Evolutionary conservation across 2,329 filamentous ascomycete genomes (phyloP).

Genomic region (Madurella fahalii): DNA sequence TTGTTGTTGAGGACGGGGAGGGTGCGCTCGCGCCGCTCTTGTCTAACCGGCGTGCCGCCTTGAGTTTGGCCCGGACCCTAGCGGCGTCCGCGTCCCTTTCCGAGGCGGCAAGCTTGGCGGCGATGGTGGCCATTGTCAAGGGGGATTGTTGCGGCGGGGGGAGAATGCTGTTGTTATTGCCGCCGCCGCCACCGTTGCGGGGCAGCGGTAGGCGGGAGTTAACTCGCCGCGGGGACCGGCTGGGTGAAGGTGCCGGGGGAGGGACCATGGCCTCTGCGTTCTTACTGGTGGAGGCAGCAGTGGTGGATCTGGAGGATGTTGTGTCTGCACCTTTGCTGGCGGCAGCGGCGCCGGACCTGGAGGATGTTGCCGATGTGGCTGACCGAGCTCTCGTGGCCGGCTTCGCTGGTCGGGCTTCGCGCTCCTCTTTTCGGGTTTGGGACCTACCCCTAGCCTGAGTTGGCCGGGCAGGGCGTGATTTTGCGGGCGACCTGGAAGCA

Average conservation of each 20-base stretch:
- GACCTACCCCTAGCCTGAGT: constrained; percentile 8
- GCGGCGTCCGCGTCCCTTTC: constrained; percentile 62
- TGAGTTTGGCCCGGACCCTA: constrained; percentile 58
- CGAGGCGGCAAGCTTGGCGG: constrained; percentile 60
- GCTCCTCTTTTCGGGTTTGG: constrained; percentile 7
- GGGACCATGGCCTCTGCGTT: not conserved
- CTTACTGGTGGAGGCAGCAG: not conserved
- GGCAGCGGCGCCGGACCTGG: constrained; percentile 1
- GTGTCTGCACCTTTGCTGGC: constrained; percentile 5
- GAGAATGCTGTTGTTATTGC: constrained; percentile 29
- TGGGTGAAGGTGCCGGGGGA: constrained; percentile 10
- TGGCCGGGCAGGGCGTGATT: constrained; percentile 2
- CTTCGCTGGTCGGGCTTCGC: not conserved
- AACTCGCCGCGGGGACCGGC: constrained; percentile 26
- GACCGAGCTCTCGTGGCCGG: not conserved
- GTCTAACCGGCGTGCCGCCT: constrained; percentile 41
- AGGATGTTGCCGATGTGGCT: constrained; percentile 1
- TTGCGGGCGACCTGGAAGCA: constrained; percentile 2
- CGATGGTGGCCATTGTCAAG: constrained; percentile 58
- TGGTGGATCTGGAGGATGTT: not conserved
- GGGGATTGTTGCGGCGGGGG: constrained; percentile 50
- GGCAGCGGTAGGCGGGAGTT: constrained; percentile 35
- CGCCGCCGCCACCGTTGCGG: constrained; percentile 21
- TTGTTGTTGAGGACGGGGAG: not conserved
- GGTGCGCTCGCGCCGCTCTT: constrained; percentile 19